Evolutionary conservation across 495 filamentous ascomycete species (phyloP).

Genomic region (Antarctomyces pellizariae): DNA sequence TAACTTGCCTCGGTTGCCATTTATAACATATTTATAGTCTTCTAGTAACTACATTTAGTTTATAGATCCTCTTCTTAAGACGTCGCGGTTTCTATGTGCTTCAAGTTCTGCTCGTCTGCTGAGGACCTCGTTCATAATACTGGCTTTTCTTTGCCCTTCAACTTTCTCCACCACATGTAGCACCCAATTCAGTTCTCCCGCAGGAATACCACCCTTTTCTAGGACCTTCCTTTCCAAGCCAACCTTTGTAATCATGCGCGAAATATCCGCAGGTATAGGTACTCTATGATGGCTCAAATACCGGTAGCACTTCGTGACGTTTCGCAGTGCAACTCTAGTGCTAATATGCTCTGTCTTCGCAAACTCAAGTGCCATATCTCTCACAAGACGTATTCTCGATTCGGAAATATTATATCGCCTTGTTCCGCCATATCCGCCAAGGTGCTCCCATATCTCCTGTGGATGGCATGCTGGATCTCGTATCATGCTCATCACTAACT

Average conservation of each 20-base stretch:
- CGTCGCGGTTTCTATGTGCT: no score
- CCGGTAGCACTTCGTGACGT: conserved; percentile 16
- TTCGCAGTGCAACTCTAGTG: conserved; percentile 16
- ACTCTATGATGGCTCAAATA: conserved; percentile 12
- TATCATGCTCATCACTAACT: conserved; percentile 7
- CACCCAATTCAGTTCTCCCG: no score
- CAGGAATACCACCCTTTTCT: no score
- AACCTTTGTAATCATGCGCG: conserved; percentile 16
- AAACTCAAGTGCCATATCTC: conserved; percentile 14
- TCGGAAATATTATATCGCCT: conserved; percentile 1
- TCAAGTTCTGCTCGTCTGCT: no score
- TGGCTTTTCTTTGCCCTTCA: no score
- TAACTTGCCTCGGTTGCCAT: no score
- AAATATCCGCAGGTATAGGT: conserved; percentile 9
- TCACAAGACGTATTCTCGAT: conserved; percentile 10
- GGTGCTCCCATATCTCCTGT: conserved; percentile 6
- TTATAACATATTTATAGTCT: no score
- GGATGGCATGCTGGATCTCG: conserved; percentile 3
- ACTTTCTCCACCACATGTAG: no score
- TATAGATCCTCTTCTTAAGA: no score
- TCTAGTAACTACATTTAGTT: no score
- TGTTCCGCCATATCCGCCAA: conserved; percentile 3
- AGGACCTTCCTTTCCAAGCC: no score
- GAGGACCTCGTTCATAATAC: no score
- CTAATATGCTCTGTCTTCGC: conserved; percentile 13